Evolutionary conservation across 768 basidiomycete species (phyloP).

Genomic region (Psilocybe azurescens): DNA sequence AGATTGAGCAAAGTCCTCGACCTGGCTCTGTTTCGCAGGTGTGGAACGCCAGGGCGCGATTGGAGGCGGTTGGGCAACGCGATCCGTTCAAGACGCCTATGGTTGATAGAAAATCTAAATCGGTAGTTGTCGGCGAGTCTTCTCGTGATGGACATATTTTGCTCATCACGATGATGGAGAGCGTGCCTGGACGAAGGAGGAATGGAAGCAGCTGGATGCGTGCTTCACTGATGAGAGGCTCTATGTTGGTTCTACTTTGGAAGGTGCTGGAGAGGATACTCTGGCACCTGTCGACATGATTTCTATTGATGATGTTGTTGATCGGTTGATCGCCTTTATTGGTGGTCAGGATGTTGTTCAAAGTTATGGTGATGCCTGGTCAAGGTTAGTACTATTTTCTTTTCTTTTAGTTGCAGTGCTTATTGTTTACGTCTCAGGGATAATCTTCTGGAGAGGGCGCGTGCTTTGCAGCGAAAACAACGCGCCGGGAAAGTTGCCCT

Average conservation of each 20-base stretch:
- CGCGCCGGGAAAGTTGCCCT: slow-evolving; percentile 58
- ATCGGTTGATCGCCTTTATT: slow-evolving; percentile 55
- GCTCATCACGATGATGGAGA: slow-evolving; percentile 12
- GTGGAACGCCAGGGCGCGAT: slow-evolving; percentile 1
- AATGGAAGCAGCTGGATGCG: slow-evolving; percentile 82
- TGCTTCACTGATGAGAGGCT: slow-evolving; percentile 79
- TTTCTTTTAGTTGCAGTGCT: background rate
- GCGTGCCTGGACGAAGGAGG: slow-evolving; percentile 68
- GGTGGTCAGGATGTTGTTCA: slow-evolving; percentile 48
- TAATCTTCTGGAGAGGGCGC: slow-evolving; percentile 52
- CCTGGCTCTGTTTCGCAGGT: background rate
- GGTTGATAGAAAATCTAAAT: slow-evolving; percentile 8
- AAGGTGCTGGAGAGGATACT: slow-evolving; percentile 30
- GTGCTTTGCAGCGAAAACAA: slow-evolving; percentile 66
- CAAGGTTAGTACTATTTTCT: slow-evolving; percentile 47
- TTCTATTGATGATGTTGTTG: slow-evolving; percentile 60
- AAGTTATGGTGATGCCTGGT: slow-evolving; percentile 58
- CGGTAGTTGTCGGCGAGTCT: background rate
- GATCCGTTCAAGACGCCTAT: slow-evolving; percentile 36
- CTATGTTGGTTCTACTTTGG: slow-evolving; percentile 40
- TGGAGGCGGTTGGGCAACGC: slow-evolving; percentile 10
- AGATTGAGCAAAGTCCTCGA: slow-evolving; percentile 13
- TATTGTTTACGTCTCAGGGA: slow-evolving; percentile 42
- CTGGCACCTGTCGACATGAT: slow-evolving; percentile 61
- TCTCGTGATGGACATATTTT: background rate